Conservation (phyloP, 495 filamentous ascomycete species). For the Penicillium canescens region DNA sequence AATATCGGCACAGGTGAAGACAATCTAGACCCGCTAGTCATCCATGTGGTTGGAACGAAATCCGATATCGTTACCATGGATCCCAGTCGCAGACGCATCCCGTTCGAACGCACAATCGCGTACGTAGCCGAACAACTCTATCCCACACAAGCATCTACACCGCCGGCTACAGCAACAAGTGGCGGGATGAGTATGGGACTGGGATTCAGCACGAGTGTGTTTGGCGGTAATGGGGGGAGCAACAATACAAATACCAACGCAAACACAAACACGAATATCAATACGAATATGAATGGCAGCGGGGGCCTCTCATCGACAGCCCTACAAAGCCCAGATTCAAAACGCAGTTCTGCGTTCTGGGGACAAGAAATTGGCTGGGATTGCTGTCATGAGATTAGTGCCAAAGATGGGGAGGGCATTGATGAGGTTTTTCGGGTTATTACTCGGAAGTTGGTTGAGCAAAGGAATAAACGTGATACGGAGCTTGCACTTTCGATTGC, state of each 20-base stretch:
- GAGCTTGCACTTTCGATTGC: conserved; percentile 45
- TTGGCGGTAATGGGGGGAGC: conserved; percentile 5
- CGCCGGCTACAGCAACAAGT: conserved; percentile 58
- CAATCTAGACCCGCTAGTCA: conserved; percentile 65
- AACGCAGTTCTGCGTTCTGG: conserved; percentile 84
- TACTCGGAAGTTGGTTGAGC: conserved; percentile 91
- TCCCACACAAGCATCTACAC: conserved; percentile 61
- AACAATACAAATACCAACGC: no score
- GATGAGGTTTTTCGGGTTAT: conserved; percentile 97
- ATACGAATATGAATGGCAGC: conserved; percentile 8
- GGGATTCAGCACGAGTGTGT: conserved; percentile 12
- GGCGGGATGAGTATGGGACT: conserved; percentile 8
- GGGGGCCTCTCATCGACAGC: conserved; percentile 34
- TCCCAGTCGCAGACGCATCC: conserved; percentile 73
- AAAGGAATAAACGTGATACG: conserved; percentile 65
- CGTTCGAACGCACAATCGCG: conserved; percentile 90
- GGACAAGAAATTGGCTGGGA: conserved; percentile 93
- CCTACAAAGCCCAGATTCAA: conserved; percentile 67
- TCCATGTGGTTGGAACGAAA: conserved; percentile 96
- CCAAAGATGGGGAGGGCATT: conserved; percentile 91
- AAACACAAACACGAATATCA: no score
- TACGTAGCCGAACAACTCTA: conserved; percentile 91
- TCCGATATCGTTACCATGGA: conserved; percentile 84
- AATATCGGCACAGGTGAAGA: conserved; percentile 52
- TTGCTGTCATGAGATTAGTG: conserved; percentile 94